Percentiles rank a stretch among this genome's conserved stretches.
phyloP scores from a whole-genome alignment of 2,329 filamentous ascomycete genomes.

The Esteya vermicola region DNA sequence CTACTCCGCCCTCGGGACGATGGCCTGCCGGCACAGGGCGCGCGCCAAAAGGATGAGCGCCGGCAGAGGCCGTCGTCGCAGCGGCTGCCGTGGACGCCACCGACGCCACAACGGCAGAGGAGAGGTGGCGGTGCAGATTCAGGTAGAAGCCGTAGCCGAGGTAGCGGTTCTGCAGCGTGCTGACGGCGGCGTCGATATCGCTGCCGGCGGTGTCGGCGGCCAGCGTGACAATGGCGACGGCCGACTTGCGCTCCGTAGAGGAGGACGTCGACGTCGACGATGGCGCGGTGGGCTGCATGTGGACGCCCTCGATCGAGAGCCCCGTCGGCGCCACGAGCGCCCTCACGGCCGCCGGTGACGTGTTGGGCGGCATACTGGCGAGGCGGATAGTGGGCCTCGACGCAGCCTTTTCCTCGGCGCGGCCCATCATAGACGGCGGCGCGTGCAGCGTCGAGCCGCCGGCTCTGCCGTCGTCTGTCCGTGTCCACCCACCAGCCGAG shows the following conservation, averaged over 20 bases:
- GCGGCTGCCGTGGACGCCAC: slow-evolving; percentile 15
- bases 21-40: slow-evolving; percentile 2
- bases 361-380: slow-evolving; percentile 45
- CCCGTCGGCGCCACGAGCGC: slow-evolving; percentile 38
- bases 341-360: slow-evolving; percentile 44
- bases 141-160: slow-evolving; percentile 75
- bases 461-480: too few relatives aligned
- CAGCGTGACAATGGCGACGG: slow-evolving; percentile 67
- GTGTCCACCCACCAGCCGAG: too few relatives aligned
- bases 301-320: slow-evolving; percentile 58
- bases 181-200: slow-evolving; percentile 72
- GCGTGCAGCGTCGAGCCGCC: too few relatives aligned
- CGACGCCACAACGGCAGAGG: slow-evolving; percentile 50
- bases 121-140: slow-evolving; percentile 67
- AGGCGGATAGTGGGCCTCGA: slow-evolving; percentile 50
- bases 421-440: slow-evolving; percentile 16
- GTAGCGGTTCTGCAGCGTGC: slow-evolving; percentile 66
- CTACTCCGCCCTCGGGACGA: too few relatives aligned
- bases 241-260: slow-evolving; percentile 52
- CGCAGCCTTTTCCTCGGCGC: slow-evolving; percentile 42
- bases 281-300: slow-evolving; percentile 45
- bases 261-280: slow-evolving; percentile 32
- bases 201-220: slow-evolving; percentile 67
- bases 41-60: slow-evolving; percentile 19
- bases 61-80: slow-evolving; percentile 13